These are phyloP conservation scores for Coleophoma cylindrospora DNA, from an alignment of 2,329 filamentous ascomycete genomes.

Conservation along the genomic window DNA sequence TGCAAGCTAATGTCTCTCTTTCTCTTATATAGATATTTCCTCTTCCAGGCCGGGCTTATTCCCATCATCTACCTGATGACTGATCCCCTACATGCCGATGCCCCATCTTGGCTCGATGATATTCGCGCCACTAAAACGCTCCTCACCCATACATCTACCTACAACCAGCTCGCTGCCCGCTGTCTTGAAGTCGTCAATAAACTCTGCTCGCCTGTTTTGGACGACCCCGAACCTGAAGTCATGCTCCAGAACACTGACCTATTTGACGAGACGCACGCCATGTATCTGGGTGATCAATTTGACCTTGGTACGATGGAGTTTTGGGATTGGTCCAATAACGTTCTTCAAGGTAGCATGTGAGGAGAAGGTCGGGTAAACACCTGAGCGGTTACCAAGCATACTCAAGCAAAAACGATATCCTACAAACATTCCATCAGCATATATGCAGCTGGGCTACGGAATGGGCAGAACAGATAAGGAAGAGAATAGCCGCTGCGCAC, in stretches of 20 bases:
- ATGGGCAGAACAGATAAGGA: too few relatives aligned
- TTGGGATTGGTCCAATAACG: conserved; percentile 3
- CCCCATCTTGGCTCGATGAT: conserved; percentile 13
- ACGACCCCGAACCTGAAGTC: conserved; percentile 5
- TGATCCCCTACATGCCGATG: conserved; percentile 29
- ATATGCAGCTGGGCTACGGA: too few relatives aligned
- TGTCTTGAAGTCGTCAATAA: conserved; percentile 33
- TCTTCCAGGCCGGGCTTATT: conserved; percentile 38
- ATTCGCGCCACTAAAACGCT: conserved; percentile 33
- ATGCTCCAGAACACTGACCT: conserved; percentile 2
- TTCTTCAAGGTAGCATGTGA: not conserved
- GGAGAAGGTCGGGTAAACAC: too few relatives aligned
- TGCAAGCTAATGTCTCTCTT: not conserved
- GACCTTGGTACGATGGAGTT: conserved; percentile 2
- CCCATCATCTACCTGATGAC: conserved; percentile 37
- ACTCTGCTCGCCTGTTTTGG: conserved; percentile 28
- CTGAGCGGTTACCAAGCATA: too few relatives aligned
- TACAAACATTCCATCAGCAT: too few relatives aligned
- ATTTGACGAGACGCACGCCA: conserved; percentile 1
- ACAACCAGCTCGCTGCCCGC: conserved; percentile 31
- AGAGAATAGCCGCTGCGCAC: too few relatives aligned
- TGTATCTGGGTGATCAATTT: conserved; percentile 4
- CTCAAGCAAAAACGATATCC: too few relatives aligned
- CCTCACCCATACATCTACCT: conserved; percentile 30
- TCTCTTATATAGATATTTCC: conserved; percentile 28